Evolutionary conservation across 805 yeast species (phyloP), one percentile per base, ranked within the genome.

Genomic region (Zygoascus bituminiphila): DNA sequence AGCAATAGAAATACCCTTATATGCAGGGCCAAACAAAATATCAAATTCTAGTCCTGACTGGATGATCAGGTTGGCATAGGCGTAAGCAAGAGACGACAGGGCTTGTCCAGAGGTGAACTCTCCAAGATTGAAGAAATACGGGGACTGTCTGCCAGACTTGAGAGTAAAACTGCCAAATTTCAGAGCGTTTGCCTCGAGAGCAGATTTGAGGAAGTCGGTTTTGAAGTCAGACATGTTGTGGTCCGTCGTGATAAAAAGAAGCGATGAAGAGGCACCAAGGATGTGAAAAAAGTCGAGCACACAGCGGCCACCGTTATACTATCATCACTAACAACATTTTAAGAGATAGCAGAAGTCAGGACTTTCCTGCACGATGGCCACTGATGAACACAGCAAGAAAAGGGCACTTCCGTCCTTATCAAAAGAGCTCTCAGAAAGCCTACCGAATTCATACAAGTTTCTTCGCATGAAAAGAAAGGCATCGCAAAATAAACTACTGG

Each of bases 111-210:
- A 79, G 67, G 77, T 77, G 77, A 91, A 88, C 49, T 82, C 74
- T n/a, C 97, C 98, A 68, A 88, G 69, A 69, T 89, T 89, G 78
- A 91, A 89, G 62, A 93, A 91, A 67, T 93, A 91, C 45, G 98
- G 98, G n/a, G 97, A 89, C 50, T 72, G 69, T 59, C 98, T 79
- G 21, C 98, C 98, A 1, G 94, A 83, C 67, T 91, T 91, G 64
- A 91, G 76, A 12, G 95, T 88, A 76, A 87, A 91, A 45, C 75
- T 66, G 46, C 98, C 98, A 64, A 91, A 93, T 62, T 82, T 79
- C 58, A 91, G 75, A 14, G 97, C 96, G 57, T 82, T 71, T 48
- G 84, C 77, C 57, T 82, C 86, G 55, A 89, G 71, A 21, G 98
- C 95, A 55, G 81, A 76, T 61, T 88, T 85, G 49, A 91, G 74